A percentile compares a stretch with the other conserved stretches of the same genome.
Evolutionary conservation across 2,329 filamentous ascomycete genomes (phyloP).

Genomic region (Aureobasidium sp.): DNA sequence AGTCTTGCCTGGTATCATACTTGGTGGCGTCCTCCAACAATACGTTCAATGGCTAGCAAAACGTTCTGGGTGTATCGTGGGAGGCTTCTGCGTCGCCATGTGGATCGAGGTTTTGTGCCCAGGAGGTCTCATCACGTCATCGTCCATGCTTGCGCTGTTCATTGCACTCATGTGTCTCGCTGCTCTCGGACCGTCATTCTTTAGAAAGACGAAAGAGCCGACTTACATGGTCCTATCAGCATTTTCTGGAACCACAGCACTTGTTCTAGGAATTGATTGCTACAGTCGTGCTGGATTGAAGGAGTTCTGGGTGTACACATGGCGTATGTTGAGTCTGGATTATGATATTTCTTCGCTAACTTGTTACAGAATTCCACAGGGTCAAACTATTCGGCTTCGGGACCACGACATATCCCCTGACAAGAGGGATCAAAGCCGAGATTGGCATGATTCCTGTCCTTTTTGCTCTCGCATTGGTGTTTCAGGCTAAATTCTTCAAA

Average conservation of each 20-base stretch:
- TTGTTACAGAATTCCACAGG: slow-evolving; percentile 54
- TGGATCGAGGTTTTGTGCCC: slow-evolving; percentile 76
- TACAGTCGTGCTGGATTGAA: slow-evolving; percentile 85
- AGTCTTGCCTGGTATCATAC: slow-evolving; percentile 62
- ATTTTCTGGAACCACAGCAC: slow-evolving; percentile 72
- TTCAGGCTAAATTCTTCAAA: slow-evolving; percentile 81
- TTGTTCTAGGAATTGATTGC: slow-evolving; percentile 82
- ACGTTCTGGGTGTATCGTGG: slow-evolving; percentile 78
- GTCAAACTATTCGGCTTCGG: slow-evolving; percentile 69
- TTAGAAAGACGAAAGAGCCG: slow-evolving; percentile 52
- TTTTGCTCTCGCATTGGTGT: slow-evolving; percentile 67
- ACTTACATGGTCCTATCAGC: slow-evolving; percentile 67
- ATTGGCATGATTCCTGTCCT: slow-evolving; percentile 71
- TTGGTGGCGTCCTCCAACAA: slow-evolving; percentile 74
- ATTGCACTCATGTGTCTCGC: slow-evolving; percentile 65
- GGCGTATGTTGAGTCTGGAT: slow-evolving; percentile 48
- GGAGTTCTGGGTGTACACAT: slow-evolving; percentile 93
- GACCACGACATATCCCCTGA: slow-evolving; percentile 74
- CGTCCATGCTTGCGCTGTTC: slow-evolving; percentile 61
- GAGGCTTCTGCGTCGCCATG: slow-evolving; percentile 81
- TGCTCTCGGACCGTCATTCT: slow-evolving; percentile 68
- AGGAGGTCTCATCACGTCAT: slow-evolving; percentile 63
- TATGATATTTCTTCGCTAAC: not conserved
- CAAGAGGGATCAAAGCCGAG: slow-evolving; percentile 79
- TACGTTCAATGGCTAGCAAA: slow-evolving; percentile 51